Base-by-base conservation (phyloP, 805 yeast genomes). In the Yamadazyma scolyti region DNA sequence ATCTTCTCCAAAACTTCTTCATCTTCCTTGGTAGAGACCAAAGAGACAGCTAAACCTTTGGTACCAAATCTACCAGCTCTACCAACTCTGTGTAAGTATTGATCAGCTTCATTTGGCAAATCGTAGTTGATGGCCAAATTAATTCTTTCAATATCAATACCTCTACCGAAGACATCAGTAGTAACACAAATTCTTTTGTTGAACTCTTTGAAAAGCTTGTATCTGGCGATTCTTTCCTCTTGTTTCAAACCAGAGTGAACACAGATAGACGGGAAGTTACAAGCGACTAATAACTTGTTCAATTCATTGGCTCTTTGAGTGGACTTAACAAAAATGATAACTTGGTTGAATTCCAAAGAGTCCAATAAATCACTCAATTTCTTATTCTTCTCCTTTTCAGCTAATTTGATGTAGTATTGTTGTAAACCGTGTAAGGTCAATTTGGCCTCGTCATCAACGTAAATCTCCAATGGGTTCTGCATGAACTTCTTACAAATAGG, bases 21-120 rank as follows among this genome's bases (percentile, higher is more conserved):
- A 57, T 93, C 98, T 43, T 80, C 90, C 51, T 79, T 83, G 37
- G 80, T 73, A 25, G 93, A 73, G 33, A 93, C 93, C 45, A 90
- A 85, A 24, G 96, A 86, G 37, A 93, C 75, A 32, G 97, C 95
- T 52, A 93, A 79, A 71, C 98, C 98, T 72, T 90, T 90, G 58
- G 98, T 90, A 73, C 98, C 98, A 54, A 90, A 90, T 77, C 98
- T 89, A 69, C 98, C 98, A 48, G 98, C 98, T 79, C 98, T 88
- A 58, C 98, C 98, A 43, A 90, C 98, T 73, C 98, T 87, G 73
- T 90, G 98, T 60, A 90, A 77, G 68, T 93, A 90, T 67, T 93
- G 97, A 65, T 90, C 97, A 44, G 97, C 96, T 70, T 89, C 97
- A 45, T 65, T 72, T 50, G 98, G 96, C 72, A 90, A 71, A 67